phyloP scores from a whole-genome alignment of 805 yeast genomes.

The Schwanniomyces yamadae region DNA sequence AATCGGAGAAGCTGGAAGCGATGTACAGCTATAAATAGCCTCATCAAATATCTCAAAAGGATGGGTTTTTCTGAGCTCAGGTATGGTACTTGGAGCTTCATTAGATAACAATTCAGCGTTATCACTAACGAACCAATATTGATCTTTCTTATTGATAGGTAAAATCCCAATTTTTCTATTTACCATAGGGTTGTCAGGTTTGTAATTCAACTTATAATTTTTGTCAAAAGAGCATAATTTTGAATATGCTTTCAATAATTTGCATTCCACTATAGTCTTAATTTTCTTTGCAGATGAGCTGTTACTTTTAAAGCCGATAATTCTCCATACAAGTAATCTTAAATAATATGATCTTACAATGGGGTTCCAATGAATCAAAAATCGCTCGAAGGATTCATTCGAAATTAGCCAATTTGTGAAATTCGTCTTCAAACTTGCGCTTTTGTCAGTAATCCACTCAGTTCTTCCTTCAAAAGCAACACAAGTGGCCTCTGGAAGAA shows the following conservation, averaged over 20 bases:
- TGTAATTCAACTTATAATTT: constrained; percentile 23
- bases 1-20: constrained; percentile 15
- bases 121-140: constrained; percentile 14
- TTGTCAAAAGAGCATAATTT: constrained; percentile 27
- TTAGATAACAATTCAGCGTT: constrained; percentile 9
- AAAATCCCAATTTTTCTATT: constrained; percentile 50
- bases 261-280: constrained; percentile 28
- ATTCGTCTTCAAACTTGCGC: constrained; percentile 47
- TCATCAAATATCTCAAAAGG: constrained; percentile 68
- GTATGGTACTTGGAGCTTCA: constrained; percentile 19
- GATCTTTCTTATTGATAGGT: constrained; percentile 28
- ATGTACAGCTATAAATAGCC: constrained; percentile 48
- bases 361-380: constrained; percentile 80
- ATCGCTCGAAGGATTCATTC: constrained; percentile 48
- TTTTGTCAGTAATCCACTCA: constrained; percentile 40
- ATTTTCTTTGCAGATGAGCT: constrained; percentile 34
- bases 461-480: constrained; percentile 8
- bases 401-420: constrained; percentile 56
- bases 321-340: constrained; percentile 67
- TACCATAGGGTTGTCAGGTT: constrained; percentile 41
- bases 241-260: constrained; percentile 28
- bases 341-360: constrained; percentile 68
- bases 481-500: constrained; percentile 46
- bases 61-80: constrained; percentile 49
- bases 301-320: constrained; percentile 43